Conservation (phyloP, 768 basidiomycete species). For the Termitomyces sp. region DNA sequence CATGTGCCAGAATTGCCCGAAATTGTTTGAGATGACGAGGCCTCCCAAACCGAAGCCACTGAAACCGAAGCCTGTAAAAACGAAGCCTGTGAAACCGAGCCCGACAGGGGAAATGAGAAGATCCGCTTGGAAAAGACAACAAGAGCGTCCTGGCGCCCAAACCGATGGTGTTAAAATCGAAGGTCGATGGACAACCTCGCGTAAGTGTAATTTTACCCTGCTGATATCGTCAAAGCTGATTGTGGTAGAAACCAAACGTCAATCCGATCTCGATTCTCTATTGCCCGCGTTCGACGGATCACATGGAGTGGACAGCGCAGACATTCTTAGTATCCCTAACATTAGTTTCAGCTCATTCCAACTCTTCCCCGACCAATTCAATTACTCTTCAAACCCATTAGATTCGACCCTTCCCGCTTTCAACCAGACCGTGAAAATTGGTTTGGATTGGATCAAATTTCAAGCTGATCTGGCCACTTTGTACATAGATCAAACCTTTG, state of each 20-base stretch:
- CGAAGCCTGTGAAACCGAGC: too few species aligned
- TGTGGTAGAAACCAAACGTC: constrained; percentile 35
- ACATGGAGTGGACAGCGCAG: constrained; percentile 62
- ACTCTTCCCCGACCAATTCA: constrained; percentile 64
- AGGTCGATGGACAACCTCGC: constrained; percentile 53
- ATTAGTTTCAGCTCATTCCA: constrained; percentile 58
- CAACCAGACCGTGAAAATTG: constrained; percentile 47
- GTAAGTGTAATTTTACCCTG: constrained; percentile 24
- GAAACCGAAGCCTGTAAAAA: too few species aligned
- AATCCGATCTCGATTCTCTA: constrained; percentile 36
- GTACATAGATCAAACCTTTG: constrained; percentile 25
- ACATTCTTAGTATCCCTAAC: constrained; percentile 49
- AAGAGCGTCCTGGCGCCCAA: constrained; percentile 27
- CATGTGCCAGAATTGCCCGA: constrained; percentile 49
- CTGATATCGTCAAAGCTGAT: background rate
- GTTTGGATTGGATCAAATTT: constrained; percentile 47
- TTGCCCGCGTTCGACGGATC: constrained; percentile 50
- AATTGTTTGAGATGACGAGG: constrained; percentile 48
- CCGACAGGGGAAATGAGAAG: too few species aligned
- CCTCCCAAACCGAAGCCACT: constrained; percentile 32
- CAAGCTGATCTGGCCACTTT: constrained; percentile 38
- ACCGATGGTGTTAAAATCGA: constrained; percentile 43
- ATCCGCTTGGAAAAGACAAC: constrained; percentile 38
- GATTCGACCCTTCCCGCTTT: constrained; percentile 46
- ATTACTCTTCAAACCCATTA: constrained; percentile 31